Percentiles rank a stretch among this genome's conserved stretches.
Conservation (phyloP, 1,284 basidiomycete species). For the Puccinia polysora region DNA sequence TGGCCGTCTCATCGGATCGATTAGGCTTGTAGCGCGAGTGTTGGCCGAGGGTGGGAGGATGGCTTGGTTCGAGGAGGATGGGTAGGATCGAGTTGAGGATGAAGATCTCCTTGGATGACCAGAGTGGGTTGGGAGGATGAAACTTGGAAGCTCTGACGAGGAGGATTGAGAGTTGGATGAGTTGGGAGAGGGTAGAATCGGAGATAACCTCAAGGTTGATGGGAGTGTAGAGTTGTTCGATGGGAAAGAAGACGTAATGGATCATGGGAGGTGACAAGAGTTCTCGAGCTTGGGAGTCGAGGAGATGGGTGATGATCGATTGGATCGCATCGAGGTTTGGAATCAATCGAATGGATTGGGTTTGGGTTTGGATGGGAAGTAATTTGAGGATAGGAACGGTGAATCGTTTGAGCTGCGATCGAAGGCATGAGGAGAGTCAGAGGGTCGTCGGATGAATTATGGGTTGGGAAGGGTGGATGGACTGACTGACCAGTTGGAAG, state of each 20-base stretch:
- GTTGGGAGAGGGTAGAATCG: neutral
- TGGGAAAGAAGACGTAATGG: slow-evolving; percentile 23
- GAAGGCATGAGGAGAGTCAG: too few relatives aligned
- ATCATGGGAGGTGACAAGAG: slow-evolving; percentile 18
- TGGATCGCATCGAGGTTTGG: neutral
- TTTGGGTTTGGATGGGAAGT: slow-evolving; percentile 2
- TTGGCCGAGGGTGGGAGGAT: too few relatives aligned
- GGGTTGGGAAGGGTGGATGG: too few relatives aligned
- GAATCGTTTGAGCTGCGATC: slow-evolving; percentile 15
- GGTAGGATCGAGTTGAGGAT: slow-evolving; percentile 12
- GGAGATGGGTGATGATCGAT: neutral
- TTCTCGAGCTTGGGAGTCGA: neutral
- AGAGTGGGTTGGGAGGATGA: slow-evolving; percentile 3
- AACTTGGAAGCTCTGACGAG: slow-evolving; percentile 7
- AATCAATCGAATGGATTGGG: neutral
- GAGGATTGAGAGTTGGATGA: neutral
- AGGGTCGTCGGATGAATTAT: too few relatives aligned
- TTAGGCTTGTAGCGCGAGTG: neutral
- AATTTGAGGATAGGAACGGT: slow-evolving; percentile 16
- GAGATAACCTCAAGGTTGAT: slow-evolving; percentile 2
- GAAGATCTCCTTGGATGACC: slow-evolving; percentile 8
- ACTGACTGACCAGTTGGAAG: too few relatives aligned
- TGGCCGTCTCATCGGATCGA: neutral
- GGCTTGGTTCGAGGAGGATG: slow-evolving; percentile 18
- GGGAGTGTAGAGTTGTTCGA: slow-evolving; percentile 20